Base-by-base conservation (phyloP, 306 rosid genomes). In the Amphicarpaea edgeworthii region DNA sequence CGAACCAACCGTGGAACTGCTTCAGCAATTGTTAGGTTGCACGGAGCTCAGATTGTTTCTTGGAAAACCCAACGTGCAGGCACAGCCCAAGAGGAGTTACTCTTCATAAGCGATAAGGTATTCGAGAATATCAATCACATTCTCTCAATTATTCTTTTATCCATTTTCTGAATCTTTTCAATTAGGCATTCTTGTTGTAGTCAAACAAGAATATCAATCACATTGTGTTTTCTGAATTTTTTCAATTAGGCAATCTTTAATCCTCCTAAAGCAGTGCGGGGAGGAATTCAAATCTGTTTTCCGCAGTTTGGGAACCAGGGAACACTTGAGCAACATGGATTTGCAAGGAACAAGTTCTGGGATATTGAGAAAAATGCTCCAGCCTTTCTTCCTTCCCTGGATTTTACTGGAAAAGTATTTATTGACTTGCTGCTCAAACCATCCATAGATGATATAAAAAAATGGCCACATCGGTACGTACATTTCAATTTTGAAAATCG, bases 281-380 rank as follows among this genome's bases (percentile, higher is more conserved):
- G 97, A 80, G 99, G 99, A 79, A 92, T 95, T 72, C 93, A 93
- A 77, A 89, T 92, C 57, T 92, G 99, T 77, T 95, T 95, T 47
- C 97, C 99, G 17, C 97, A 94, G 98, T 88, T 92, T 83, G 97
- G 97, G 63, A 88, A 58, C 61, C 85, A 84, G 11, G 97, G 96
- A 83, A 53, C 90, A 24, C 73, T 90, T 43, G 97, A 92, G 79
- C 90, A 87, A 53, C 90, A 95, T 74, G 99, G 99, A 64, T 95
- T 95, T 82, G 99, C 93, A 7, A 86, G 96, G 85, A 90, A 92
- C 73, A 90, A 75, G 84, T 70, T 75, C 64, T 95, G 99, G 99
- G 66, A 32, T 49, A 57, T 90, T 61, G 99, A 95, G 3, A 34
- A 75, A 23, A 71, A 85, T 80, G 91, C 98, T 80, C 98, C 96